Evolutionary conservation across 129 eudicot species (phyloP), one percentile per base, ranked within the genome.

Genomic region (Helichrysum umbraculigerum): DNA sequence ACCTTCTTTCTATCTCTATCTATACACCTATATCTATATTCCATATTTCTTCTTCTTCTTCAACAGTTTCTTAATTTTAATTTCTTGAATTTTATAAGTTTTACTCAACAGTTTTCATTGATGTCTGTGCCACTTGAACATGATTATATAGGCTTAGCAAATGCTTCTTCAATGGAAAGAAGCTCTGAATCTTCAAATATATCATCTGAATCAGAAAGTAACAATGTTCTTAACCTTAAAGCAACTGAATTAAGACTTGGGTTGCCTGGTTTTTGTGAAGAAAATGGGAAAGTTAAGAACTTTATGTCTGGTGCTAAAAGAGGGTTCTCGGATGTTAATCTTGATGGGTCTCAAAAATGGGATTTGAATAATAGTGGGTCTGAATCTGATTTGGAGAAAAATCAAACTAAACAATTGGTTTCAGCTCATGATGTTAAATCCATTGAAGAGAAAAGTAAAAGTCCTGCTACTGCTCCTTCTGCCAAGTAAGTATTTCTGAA

Each of bases 231-330:
- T 37, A 87, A 91, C 77, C 86, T 92, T 20, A 92, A 79, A 74
- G 91, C 87, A 70, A 95, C 99, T 37, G 96, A 95, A 81, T 86
- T 95, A 20, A 86, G 97, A 50, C 99, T 95, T 66, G 99, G 97
- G 14, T 83, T 91, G 79, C 98, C 98, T 76, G 98, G 97, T 52
- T 91, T 84, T 75, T 85, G 65, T 52, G 79, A 78, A 63, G 87
- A 71, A 68, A 58, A 74, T 41, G 84, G 78, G 78, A 54, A 34
- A 59, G 32, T 74, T 34, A 86, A 88, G 81, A 86, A 72, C 81
- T 78, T 85, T 39, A 84, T 79, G 66, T 86, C 90, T 10, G 88
- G 94, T 35, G 90, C 91, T 59, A 91, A 91, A 77, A 88, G 97
- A 81, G 94, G 91, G 9, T 91, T 91, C 83, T 81, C 88, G 65